Base-by-base conservation (phyloP, 495 filamentous ascomycete species). In the Hapsidospora chrysogenum region DNA sequence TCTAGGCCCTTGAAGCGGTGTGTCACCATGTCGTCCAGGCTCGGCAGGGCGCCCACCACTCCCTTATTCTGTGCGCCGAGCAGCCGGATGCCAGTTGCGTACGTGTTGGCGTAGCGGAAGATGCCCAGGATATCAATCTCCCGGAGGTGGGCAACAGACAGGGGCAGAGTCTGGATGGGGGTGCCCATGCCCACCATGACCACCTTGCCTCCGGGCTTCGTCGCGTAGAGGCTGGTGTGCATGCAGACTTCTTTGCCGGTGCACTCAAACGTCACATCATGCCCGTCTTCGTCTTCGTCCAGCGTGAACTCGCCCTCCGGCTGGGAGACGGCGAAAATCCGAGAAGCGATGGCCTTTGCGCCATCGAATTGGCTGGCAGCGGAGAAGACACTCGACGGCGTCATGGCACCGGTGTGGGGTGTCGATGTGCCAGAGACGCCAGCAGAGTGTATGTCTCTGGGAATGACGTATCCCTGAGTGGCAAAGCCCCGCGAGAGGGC, bases 131-230 rank as follows among this genome's bases (percentile, higher is more conserved):
- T 76, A 56, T 95, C 86, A 2, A 95, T 78, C 58, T 95, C 86
- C 3, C 83, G 70, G 34, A 92, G 57, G 25, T 85, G 82, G 10
- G 86, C 86, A 0, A 81, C 80, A 1, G 77, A 83, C 36, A 94
- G 66, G 0, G 85, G 85, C 4, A 93, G 60, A 0, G 81, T 92
- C 59, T 89, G 81, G 28, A 92, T 70, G 0, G 86, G 85, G 3
- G 74, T 82, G n/a, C 86, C 86, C 84, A 94, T 94, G 3, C 86
- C 86, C 15, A 95, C 77, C 57, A 92, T 76, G 43, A 94, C 73
- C 25, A 94, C 64, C 41, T 78, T 75, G 8, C 85, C 83, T 9
- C 85, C 86, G 0, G 86, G 64, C 6, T 70, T 64, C 9, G 82
- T 76, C 6, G 80, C 80, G 44, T 87, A 92, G 29, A 95, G 82